phyloP scores from a whole-genome alignment of 139 green algal species.

The Chlorella sp. region DNA sequence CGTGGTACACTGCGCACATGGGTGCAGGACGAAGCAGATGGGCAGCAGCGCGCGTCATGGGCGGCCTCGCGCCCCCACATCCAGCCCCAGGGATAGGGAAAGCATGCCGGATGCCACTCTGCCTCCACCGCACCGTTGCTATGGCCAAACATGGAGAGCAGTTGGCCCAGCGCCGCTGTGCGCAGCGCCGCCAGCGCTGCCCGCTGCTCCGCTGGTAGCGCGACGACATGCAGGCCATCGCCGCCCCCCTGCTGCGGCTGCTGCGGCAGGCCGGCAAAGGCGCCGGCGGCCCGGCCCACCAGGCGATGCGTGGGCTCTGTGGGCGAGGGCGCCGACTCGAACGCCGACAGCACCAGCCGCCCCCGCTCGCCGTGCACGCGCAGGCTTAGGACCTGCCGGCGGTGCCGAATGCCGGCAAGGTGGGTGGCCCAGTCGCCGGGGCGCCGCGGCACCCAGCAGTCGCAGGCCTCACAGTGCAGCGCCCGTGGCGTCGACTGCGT shows the following conservation, averaged over 20 bases:
- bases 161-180: conserved; percentile 15
- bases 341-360: conserved; percentile 29
- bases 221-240: not conserved
- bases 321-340: not conserved
- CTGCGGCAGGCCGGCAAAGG: conserved; percentile 11
- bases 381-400: conserved; percentile 30
- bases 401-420: conserved; percentile 28
- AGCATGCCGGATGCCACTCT: not conserved
- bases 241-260: not conserved
- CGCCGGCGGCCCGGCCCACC: conserved; percentile 11
- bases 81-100: not conserved
- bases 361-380: conserved; percentile 20
- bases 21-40: not conserved
- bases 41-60: not conserved
- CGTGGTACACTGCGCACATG: conserved; percentile 16
- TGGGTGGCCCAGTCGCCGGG: conserved; percentile 32
- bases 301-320: conserved; percentile 14
- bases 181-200: conserved; percentile 2
- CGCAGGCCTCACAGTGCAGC: conserved; percentile 24
- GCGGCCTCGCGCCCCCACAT: not conserved
- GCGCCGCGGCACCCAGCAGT: conserved; percentile 24
- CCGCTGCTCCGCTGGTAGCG: not conserved
- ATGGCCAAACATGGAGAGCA: conserved; percentile 26
- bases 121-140: not conserved
- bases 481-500: not conserved